These are phyloP conservation scores for Chaetothyriales sp. DNA, from an alignment of 2,329 filamentous ascomycete genomes.

Conservation along the genomic window DNA sequence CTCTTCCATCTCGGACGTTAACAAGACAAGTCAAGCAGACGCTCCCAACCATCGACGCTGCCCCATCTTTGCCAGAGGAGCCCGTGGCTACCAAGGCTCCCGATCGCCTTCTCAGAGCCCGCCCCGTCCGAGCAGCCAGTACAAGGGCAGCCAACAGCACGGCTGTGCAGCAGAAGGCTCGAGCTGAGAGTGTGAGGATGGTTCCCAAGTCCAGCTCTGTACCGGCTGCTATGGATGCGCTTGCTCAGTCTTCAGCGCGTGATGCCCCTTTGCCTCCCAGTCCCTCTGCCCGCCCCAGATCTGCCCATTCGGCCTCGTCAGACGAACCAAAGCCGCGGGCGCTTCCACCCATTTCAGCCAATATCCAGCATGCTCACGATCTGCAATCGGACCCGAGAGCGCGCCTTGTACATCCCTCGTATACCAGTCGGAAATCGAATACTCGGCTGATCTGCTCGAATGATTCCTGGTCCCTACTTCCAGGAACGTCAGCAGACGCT, in stretches of 20 bases:
- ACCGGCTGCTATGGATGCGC: constrained; percentile 7
- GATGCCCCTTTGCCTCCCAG: background rate
- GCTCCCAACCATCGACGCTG: background rate
- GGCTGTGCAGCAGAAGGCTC: constrained; percentile 3
- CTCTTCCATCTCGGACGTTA: constrained; percentile 16
- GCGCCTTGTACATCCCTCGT: background rate
- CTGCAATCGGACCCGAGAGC: background rate
- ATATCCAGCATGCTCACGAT: background rate
- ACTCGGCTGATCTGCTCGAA: background rate
- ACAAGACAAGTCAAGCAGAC: background rate
- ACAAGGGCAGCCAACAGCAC: constrained; percentile 12
- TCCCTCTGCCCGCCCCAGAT: background rate
- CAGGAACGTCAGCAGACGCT: background rate
- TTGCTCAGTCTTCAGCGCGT: background rate
- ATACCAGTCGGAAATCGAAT: background rate
- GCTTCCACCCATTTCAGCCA: background rate
- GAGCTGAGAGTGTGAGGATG: constrained; percentile 5
- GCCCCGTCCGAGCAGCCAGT: constrained; percentile 16
- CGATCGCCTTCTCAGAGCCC: constrained; percentile 16
- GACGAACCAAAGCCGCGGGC: background rate
- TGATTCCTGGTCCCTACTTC: background rate
- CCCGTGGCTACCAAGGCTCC: background rate
- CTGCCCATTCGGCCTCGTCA: background rate
- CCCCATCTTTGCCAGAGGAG: background rate
- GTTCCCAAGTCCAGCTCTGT: constrained; percentile 11